phyloP scores from a whole-genome alignment of 148 eudicot species.

The Amaranthus cruentus region DNA sequence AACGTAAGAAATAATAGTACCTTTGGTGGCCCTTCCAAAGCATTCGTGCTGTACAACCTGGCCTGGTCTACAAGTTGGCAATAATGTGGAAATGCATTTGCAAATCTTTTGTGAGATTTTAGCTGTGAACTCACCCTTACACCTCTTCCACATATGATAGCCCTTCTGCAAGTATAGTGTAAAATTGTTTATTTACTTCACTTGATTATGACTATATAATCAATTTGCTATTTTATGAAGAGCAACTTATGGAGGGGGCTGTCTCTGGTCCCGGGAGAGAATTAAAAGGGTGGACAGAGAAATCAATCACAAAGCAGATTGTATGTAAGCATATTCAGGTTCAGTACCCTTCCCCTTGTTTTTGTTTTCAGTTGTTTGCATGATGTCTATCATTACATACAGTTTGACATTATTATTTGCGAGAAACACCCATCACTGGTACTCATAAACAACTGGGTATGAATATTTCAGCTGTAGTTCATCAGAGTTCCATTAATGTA shows the following conservation, averaged over 20 bases:
- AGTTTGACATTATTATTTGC: too few species aligned
- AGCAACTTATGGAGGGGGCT: neutral
- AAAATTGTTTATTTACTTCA: slow-evolving; percentile 8
- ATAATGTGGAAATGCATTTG: slow-evolving; percentile 74
- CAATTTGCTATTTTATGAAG: neutral
- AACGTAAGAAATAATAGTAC: slow-evolving; percentile 31
- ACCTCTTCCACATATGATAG: slow-evolving; percentile 85
- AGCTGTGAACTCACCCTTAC: slow-evolving; percentile 93
- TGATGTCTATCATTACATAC: too few species aligned
- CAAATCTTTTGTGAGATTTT: slow-evolving; percentile 97
- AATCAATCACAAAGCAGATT: neutral
- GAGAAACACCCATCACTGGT: too few species aligned
- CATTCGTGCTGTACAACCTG: slow-evolving; percentile 77
- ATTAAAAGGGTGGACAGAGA: neutral
- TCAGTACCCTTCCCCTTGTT: neutral
- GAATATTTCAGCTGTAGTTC: too few species aligned
- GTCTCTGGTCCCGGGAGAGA: neutral
- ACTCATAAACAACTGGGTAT: too few species aligned
- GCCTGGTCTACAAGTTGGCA: slow-evolving; percentile 94
- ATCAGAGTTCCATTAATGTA: too few species aligned
- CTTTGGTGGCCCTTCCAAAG: slow-evolving; percentile 96
- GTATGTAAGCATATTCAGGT: neutral
- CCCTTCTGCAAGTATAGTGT: slow-evolving; percentile 53
- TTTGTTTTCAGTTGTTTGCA: neutral
- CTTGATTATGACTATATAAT: neutral